Percentiles rank a stretch among this genome's conserved stretches.
These are phyloP conservation scores for Polysphondylium violaceum DNA, from an alignment of 78 protist species.

Conservation along the genomic window DNA sequence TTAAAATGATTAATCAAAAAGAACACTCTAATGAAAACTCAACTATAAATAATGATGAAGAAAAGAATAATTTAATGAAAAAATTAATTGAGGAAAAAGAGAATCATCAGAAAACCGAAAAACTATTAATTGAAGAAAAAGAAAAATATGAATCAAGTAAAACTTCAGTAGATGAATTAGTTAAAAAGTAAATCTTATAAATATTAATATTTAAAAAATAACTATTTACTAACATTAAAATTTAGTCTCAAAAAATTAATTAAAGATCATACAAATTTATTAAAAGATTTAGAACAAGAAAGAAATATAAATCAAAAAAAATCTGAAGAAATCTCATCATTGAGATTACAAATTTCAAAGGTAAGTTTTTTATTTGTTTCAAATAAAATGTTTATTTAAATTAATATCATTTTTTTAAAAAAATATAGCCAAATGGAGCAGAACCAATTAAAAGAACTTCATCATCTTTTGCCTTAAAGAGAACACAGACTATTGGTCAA, in stretches of 20 bases:
- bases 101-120: not conserved
- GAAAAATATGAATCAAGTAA: conserved; percentile 21
- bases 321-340: conserved; percentile 20
- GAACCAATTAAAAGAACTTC: too few relatives aligned
- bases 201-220: too few relatives aligned
- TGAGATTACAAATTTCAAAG: conserved; percentile 36
- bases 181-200: conserved; percentile 47
- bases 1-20: conserved; percentile 21
- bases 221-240: not conserved
- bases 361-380: not conserved
- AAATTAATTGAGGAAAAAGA: conserved; percentile 56
- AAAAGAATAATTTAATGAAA: conserved; percentile 22
- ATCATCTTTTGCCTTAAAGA: too few relatives aligned
- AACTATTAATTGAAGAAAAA: conserved; percentile 24
- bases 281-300: conserved; percentile 65
- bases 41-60: conserved; percentile 36
- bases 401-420: too few relatives aligned
- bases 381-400: too few relatives aligned
- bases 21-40: not conserved
- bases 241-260: conserved; percentile 38
- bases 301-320: conserved; percentile 20
- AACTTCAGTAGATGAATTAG: conserved; percentile 46
- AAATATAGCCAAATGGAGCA: too few relatives aligned
- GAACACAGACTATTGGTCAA: too few relatives aligned
- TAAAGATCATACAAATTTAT: conserved; percentile 36